Evolutionary conservation across 192 early-diverging fungal species (phyloP), one percentile per base, ranked within the genome.

Genomic region (Haplosporangium gracile): DNA sequence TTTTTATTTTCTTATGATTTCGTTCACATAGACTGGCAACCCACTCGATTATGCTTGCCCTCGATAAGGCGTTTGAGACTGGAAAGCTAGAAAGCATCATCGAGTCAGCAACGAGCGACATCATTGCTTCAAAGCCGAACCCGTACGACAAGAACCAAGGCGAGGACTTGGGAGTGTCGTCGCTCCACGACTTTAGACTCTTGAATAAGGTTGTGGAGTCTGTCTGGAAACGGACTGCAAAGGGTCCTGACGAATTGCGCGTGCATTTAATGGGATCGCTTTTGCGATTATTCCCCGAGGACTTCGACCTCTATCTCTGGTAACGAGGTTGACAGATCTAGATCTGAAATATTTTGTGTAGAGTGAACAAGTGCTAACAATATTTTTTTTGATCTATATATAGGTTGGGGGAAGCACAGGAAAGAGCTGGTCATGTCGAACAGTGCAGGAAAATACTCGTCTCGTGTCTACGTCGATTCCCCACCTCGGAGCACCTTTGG

Each of bases 401-500:
- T 74, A 86, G 84, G 72, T 43, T 74, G 34, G 84, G 68, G 1
- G 79, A 79, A 24, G 75, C 78, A 45, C 75, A 77, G 29, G 74
- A 73, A 70, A 5, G 45, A 1, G 70, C 55, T 9, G 79, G 84
- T 16, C 26, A 81, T 26, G 18, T 40, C n/a, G 71, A 72, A 45
- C 57, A 43, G 18, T 75, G 75, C 65, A 26, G 75, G 38, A 81
- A 77, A 32, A 51, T 69, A 34, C 69, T 77, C 34, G 45, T 74
- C 5, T 75, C 84, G 0, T 77, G 78, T 68, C 24, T 86, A 4
- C 70, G 63, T 5, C 69, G 79, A 74, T 86, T 86, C 65, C 78
- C 79, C n/a, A 69, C 57, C 57, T 81, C 79, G 11, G 78, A 77
- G 0, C 63, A 72, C 43, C 51, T 86, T 60, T 86, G 84, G 84